Base-by-base conservation (phyloP, 176 grass and related monocot species). In the Secale cereale region DNA sequence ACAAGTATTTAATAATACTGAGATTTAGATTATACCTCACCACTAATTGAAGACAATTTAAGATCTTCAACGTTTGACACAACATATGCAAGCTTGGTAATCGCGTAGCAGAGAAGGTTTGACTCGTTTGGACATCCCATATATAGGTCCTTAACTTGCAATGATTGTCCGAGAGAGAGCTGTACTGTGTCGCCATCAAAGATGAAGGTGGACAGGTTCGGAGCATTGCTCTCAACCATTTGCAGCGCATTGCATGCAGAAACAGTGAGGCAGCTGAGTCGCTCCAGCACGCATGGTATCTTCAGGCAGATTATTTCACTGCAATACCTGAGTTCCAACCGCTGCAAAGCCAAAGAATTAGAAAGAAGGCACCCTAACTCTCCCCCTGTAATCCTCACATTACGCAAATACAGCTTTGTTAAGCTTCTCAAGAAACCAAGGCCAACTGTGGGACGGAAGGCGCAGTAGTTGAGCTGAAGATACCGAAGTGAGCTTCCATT, bases 361-460 rank as follows among this genome's bases (percentile, higher is more conserved):
- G 65, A 68, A 68, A 68, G 65, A 68, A 68, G 30, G 31, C 31
- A 68, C 65, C 30, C 65, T 68, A 68, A 68, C 65, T 68, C 31
- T 19, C 17, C 65, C 8, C 17, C 65, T 22, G 31, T 68, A 68
- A 35, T 68, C 32, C 65, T 1, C 17, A 68, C 65, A 33, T 31
- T 19, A 10, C 17, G 16, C 65, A 68, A 20, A 33, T 68, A 35
- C 31, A 68, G 17, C 7, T 8, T 68, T 35, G 30, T 68, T 35
- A 68, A 35, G 65, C 9, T 68, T 20, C 8, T 68, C 31, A 35
- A 35, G 65, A 8, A 68, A 68, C 65, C 30, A 68, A 68, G 7
- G 15, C 65, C 65, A 35, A 22, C 31, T 35, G 31, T 10, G 1
- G 65, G 30, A 22, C 8, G 65, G 29, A 68, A 68, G 65, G 8